Percentiles rank a stretch among this genome's conserved stretches.
phyloP scores from a whole-genome alignment of 495 filamentous ascomycete genomes.

The Annulohypoxylon moriforme region DNA sequence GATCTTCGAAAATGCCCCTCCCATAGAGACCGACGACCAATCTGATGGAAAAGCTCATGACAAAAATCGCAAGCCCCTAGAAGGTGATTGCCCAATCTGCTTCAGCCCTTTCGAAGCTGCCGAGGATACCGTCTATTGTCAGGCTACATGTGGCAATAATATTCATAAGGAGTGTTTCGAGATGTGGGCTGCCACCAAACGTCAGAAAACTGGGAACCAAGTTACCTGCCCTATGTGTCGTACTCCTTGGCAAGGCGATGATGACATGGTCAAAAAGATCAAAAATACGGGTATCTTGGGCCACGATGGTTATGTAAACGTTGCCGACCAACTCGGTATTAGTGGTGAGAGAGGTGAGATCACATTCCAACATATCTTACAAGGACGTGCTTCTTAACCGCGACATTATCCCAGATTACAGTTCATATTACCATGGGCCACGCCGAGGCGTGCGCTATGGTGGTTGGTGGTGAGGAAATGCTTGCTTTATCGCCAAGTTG shows the following conservation, averaged over 20 bases:
- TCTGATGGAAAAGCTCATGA: conserved; percentile 19
- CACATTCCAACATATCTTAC: background rate
- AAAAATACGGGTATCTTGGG: conserved; percentile 54
- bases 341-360: conserved; percentile 63
- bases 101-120: conserved; percentile 71
- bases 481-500: background rate
- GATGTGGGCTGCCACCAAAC: conserved; percentile 72
- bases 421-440: conserved; percentile 19
- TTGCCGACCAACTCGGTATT: conserved; percentile 71
- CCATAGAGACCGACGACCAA: conserved; percentile 28
- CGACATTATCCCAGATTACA: conserved; percentile 8
- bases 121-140: conserved; percentile 76
- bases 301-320: conserved; percentile 73
- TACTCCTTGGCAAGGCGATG: conserved; percentile 69
- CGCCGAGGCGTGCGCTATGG: background rate
- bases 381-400: background rate
- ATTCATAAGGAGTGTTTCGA: conserved; percentile 79
- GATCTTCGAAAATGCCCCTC: conserved; percentile 68
- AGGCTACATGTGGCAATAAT: conserved; percentile 80
- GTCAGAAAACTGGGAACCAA: conserved; percentile 46
- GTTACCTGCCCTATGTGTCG: conserved; percentile 74
- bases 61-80: conserved; percentile 61
- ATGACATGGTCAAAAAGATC: conserved; percentile 60
- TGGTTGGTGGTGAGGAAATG: conserved; percentile 2
- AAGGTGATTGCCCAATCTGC: conserved; percentile 86